Conservation (phyloP, 2,329 filamentous ascomycete species). For the Arthroderma sp. region DNA sequence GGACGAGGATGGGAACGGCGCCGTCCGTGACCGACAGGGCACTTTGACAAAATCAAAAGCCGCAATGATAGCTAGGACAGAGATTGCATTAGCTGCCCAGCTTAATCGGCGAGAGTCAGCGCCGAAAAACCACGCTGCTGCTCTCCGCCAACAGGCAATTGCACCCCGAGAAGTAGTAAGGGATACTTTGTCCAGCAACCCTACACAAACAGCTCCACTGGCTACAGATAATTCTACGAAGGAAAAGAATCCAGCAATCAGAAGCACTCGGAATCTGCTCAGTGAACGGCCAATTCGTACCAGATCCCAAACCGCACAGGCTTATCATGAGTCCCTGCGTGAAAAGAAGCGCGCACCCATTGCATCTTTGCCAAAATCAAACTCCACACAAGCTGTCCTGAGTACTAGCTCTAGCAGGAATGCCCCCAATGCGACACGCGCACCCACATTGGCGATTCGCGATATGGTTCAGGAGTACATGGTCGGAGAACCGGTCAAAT, state of each 20-base stretch:
- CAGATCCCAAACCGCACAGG: constrained; percentile 25
- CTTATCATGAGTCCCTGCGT: constrained; percentile 25
- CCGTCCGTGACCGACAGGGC: constrained; percentile 20
- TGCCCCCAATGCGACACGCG: neutral
- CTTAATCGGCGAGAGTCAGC: constrained; percentile 27
- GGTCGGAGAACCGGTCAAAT: neutral
- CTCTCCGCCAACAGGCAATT: constrained; percentile 35
- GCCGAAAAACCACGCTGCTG: constrained; percentile 36
- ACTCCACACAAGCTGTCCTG: constrained; percentile 23
- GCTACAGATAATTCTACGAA: neutral
- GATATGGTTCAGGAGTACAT: neutral
- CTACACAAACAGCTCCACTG: neutral
- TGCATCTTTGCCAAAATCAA: constrained; percentile 23
- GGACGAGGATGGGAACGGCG: constrained; percentile 17
- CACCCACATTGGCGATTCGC: neutral
- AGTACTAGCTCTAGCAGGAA: neutral
- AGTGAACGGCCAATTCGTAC: constrained; percentile 31
- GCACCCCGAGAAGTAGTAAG: constrained; percentile 23
- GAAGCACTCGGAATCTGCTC: constrained; percentile 21
- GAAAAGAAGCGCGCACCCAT: constrained; percentile 21
- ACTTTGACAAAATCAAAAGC: constrained; percentile 21
- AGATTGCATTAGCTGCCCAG: constrained; percentile 31
- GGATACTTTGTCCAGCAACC: constrained; percentile 12
- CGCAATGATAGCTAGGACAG: constrained; percentile 25
- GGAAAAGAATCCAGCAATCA: constrained; percentile 6